Base-by-base conservation (phyloP, 768 basidiomycete species). In the Mycena latifolia region DNA sequence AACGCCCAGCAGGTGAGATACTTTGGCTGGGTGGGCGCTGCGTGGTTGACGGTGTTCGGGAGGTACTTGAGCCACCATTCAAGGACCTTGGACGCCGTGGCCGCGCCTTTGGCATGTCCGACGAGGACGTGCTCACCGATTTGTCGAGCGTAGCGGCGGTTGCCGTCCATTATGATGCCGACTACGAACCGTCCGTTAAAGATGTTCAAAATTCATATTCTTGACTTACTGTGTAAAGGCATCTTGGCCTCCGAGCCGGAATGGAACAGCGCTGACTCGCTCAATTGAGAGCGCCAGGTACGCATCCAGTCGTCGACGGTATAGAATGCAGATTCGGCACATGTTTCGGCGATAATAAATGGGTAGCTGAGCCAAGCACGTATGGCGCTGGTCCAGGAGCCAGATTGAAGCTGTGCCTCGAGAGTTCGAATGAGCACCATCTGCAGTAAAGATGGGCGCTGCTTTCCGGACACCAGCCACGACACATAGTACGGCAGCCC, bases 1-100 rank as follows among this genome's bases (percentile, higher is more conserved):
- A 71, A 68, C 10, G 67, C 69, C 66, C 69, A 71, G 46, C 57
- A 59, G 12, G 66, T 71, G 18, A 65, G 61, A 53, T 67, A 64
- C 56, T 65, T 64, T 4, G 66, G 66, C 0, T 51, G 35, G 20
- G 35, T 55, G 48, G 51, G n/a, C n/a, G n/a, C n/a, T n/a, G n/a
- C n/a, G n/a, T n/a, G n/a, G n/a, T n/a, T 33, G 46, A 51, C 47
- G 11, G 65, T 66, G 48, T 67, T 63, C 7, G 66, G 53, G 24
- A 62, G 59, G 25, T 66, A 63, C 20, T 64, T 64, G n/a, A 65
- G 27, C 69, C 69, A 71, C 69, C 69, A 71, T 47, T 71, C 66
- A 33, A 67, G 62, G 35, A 71, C 60, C 20, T 65, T 59, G 29
- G 63, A 60, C 15, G 66, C 66, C 7, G 67, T 69, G 33, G 56